phyloP scores from a whole-genome alignment of 768 basidiomycete species.

The Russula sp. region DNA sequence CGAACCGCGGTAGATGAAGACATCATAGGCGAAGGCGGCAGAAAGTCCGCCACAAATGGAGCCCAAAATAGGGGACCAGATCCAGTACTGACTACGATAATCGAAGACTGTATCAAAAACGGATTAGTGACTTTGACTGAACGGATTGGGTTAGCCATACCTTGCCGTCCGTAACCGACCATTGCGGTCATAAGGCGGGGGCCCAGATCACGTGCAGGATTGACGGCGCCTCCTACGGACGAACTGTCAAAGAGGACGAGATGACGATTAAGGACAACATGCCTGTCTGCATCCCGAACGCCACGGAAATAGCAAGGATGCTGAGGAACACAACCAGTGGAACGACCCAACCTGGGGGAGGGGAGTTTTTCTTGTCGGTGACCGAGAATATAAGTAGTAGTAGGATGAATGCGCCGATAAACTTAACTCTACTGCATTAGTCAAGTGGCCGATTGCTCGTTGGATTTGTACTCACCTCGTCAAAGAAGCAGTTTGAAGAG shows the following conservation, averaged over 20 bases:
- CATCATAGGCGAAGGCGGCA: slow-evolving; percentile 57
- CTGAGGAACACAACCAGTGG: slow-evolving; percentile 56
- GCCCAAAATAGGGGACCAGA: slow-evolving; percentile 64
- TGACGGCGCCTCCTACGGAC: slow-evolving; percentile 52
- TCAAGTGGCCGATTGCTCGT: not conserved
- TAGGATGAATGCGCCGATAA: slow-evolving; percentile 54
- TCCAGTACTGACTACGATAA: slow-evolving; percentile 60
- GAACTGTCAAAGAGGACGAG: not conserved
- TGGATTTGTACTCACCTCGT: slow-evolving; percentile 38
- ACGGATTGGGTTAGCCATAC: slow-evolving; percentile 16
- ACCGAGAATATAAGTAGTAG: slow-evolving; percentile 52
- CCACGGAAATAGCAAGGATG: slow-evolving; percentile 54
- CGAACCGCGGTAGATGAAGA: slow-evolving; percentile 52
- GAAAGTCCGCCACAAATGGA: slow-evolving; percentile 57
- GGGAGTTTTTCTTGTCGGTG: slow-evolving; percentile 51
- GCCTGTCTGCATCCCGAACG: slow-evolving; percentile 60
- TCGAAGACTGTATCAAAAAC: slow-evolving; percentile 39
- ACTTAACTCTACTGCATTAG: slow-evolving; percentile 37
- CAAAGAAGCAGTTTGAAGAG: slow-evolving; percentile 45
- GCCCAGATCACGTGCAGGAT: slow-evolving; percentile 71
- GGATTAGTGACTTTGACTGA: not conserved
- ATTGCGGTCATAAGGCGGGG: slow-evolving; percentile 66
- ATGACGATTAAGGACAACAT: not conserved
- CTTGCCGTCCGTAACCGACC: slow-evolving; percentile 65
- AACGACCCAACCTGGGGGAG: slow-evolving; percentile 49